Conservation (phyloP, 345 rosid genomes). For the Moringa oleifera region DNA sequence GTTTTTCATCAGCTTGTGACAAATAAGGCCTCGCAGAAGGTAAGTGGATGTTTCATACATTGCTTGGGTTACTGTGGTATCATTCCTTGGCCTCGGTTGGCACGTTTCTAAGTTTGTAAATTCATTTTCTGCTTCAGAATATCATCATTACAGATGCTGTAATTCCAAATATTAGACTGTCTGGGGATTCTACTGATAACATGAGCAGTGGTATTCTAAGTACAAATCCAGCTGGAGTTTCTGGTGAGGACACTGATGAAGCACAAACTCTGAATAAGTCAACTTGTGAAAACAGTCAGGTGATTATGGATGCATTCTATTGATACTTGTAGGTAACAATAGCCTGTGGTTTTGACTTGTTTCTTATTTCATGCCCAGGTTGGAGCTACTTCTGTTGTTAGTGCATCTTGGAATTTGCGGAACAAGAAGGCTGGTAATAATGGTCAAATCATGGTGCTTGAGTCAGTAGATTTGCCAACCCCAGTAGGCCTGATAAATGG, state of each 20-base stretch:
- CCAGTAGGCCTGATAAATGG: slow-evolving; percentile 14
- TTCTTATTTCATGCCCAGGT: slow-evolving; percentile 31
- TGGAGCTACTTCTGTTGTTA: slow-evolving; percentile 12
- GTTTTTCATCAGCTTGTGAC: slow-evolving; percentile 11
- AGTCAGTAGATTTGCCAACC: slow-evolving; percentile 9
- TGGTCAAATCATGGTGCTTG: slow-evolving; percentile 19
- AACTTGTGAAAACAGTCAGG: slow-evolving; percentile 21
- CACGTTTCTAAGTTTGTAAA: slow-evolving; percentile 18
- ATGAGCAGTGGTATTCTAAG: slow-evolving; percentile 4
- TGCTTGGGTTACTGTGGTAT: neutral
- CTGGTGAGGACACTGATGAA: neutral
- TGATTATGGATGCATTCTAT: slow-evolving; percentile 5
- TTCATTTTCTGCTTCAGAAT: slow-evolving; percentile 26
- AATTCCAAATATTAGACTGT: slow-evolving; percentile 4
- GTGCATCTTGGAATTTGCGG: slow-evolving; percentile 12
- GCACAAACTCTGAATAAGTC: slow-evolving; percentile 17
- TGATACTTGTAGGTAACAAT: neutral
- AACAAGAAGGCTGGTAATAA: slow-evolving; percentile 23
- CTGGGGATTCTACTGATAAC: slow-evolving; percentile 11
- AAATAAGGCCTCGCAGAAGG: slow-evolving; percentile 31
- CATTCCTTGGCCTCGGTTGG: slow-evolving; percentile 1
- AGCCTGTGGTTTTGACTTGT: slow-evolving; percentile 20
- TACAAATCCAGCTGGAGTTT: slow-evolving; percentile 10
- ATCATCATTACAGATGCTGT: slow-evolving; percentile 14
- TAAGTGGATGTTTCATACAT: slow-evolving; percentile 23